These are phyloP conservation scores for Colletotrichum sp. DNA, from an alignment of 2,329 filamentous ascomycete genomes.

Conservation along the genomic window DNA sequence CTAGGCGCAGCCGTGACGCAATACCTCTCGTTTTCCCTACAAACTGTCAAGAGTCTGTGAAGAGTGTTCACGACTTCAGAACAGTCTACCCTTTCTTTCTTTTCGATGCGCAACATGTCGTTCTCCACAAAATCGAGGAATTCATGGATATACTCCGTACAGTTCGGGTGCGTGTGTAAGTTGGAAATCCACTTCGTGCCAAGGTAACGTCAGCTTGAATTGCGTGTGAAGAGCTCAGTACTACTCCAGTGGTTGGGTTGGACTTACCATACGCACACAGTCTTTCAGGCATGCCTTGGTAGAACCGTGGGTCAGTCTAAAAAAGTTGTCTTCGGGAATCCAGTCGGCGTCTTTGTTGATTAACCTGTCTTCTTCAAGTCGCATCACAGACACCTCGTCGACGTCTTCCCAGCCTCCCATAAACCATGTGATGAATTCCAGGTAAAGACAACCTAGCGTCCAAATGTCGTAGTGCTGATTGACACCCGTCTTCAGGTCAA, in stretches of 20 bases:
- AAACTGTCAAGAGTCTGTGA: no score
- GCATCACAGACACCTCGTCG: background rate
- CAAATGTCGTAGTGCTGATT: slow-evolving; percentile 21
- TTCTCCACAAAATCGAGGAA: no score
- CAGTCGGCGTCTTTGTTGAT: background rate
- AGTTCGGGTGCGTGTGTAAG: no score
- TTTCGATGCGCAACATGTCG: no score
- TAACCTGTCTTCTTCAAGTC: background rate
- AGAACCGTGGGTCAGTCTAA: background rate
- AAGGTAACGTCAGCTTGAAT: no score
- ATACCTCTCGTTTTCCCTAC: no score
- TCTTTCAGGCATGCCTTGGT: background rate
- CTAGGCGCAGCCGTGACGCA: no score
- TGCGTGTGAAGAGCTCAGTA: background rate
- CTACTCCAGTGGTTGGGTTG: background rate
- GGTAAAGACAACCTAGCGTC: slow-evolving; percentile 22
- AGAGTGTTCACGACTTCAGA: no score
- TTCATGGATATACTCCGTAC: no score
- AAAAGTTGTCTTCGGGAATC: background rate
- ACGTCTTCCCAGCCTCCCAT: background rate
- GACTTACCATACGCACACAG: background rate
- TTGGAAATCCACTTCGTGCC: no score
- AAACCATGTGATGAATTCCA: slow-evolving; percentile 21
- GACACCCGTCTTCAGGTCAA: background rate
- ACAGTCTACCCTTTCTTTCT: no score